Evolutionary conservation across 768 basidiomycete species (phyloP).

Genomic region (Aureoboletus auriporus): DNA sequence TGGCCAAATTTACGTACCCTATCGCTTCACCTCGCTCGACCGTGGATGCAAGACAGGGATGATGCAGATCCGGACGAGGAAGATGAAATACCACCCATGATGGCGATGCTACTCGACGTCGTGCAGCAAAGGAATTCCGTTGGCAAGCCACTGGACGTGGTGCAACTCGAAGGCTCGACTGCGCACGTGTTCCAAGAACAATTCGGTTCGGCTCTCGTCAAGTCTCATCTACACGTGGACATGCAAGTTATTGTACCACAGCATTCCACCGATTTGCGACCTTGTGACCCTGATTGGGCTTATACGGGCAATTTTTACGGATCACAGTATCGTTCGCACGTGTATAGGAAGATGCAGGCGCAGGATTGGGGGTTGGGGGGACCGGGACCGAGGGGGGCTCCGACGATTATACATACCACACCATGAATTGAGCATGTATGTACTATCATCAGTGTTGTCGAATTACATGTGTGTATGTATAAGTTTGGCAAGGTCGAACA

Average conservation of each 20-base stretch:
- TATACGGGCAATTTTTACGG: constrained; percentile 27
- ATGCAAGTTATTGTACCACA: constrained; percentile 16
- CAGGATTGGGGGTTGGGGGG: constrained; percentile 24
- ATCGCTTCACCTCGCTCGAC: constrained; percentile 23
- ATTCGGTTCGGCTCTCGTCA: constrained; percentile 20
- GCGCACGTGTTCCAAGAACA: constrained; percentile 25
- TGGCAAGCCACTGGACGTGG: constrained; percentile 21
- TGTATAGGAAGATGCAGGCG: constrained; percentile 28
- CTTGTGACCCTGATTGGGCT: constrained; percentile 27
- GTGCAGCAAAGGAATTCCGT: constrained; percentile 29
- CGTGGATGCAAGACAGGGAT: constrained; percentile 30
- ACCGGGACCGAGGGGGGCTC: constrained; percentile 22
- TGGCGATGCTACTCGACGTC: constrained; percentile 30
- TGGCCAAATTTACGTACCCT: constrained; percentile 30
- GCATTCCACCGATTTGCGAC: constrained; percentile 13
- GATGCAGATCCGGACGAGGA: constrained; percentile 30
- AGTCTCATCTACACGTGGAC: constrained; percentile 25
- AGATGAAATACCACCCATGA: constrained; percentile 28
- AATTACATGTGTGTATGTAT: constrained; percentile 8
- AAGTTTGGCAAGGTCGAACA: background rate
- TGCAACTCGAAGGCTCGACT: constrained; percentile 26
- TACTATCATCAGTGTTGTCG: background rate
- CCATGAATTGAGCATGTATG: constrained; percentile 9
- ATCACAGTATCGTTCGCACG: constrained; percentile 26
- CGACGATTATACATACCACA: constrained; percentile 25